Percentiles rank a stretch among this genome's conserved stretches.
phyloP scores from a whole-genome alignment of 768 basidiomycete species.

The Agaricus subrufescens region DNA sequence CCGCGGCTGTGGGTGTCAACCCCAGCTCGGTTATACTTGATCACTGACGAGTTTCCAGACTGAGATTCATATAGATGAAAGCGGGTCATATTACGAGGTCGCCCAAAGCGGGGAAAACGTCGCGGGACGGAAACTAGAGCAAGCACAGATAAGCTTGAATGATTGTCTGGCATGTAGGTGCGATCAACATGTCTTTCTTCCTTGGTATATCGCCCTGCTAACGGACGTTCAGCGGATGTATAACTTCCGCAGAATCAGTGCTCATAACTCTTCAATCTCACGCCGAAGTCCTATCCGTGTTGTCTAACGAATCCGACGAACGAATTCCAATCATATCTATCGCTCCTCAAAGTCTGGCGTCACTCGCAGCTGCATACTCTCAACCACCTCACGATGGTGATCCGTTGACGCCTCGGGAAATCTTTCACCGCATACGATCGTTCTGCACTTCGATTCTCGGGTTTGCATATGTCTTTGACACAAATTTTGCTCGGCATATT shows the following conservation, averaged over 20 bases:
- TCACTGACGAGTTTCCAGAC: slow-evolving; percentile 49
- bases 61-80: slow-evolving; percentile 84
- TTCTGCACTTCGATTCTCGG: slow-evolving; percentile 69
- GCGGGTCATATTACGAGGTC: slow-evolving; percentile 87
- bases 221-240: slow-evolving; percentile 72
- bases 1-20: slow-evolving; percentile 29
- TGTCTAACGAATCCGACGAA: slow-evolving; percentile 48
- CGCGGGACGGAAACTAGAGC: slow-evolving; percentile 64
- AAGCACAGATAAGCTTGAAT: slow-evolving; percentile 93
- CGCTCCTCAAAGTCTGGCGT: slow-evolving; percentile 22
- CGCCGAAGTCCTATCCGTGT: slow-evolving; percentile 80
- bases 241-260: slow-evolving; percentile 96
- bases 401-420: slow-evolving; percentile 39
- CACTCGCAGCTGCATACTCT: slow-evolving; percentile 13
- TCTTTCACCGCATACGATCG: slow-evolving; percentile 65
- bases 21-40: not conserved
- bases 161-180: slow-evolving; percentile 98
- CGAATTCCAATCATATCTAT: slow-evolving; percentile 78
- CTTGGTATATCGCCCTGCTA: not conserved
- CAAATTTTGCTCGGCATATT: slow-evolving; percentile 89
- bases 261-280: slow-evolving; percentile 96
- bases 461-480: slow-evolving; percentile 85
- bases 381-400: slow-evolving; percentile 17
- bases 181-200: slow-evolving; percentile 19
- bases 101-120: slow-evolving; percentile 15